Evolutionary conservation across 2,329 filamentous ascomycete genomes (phyloP).

Genomic region (Aspergillus awamori): DNA sequence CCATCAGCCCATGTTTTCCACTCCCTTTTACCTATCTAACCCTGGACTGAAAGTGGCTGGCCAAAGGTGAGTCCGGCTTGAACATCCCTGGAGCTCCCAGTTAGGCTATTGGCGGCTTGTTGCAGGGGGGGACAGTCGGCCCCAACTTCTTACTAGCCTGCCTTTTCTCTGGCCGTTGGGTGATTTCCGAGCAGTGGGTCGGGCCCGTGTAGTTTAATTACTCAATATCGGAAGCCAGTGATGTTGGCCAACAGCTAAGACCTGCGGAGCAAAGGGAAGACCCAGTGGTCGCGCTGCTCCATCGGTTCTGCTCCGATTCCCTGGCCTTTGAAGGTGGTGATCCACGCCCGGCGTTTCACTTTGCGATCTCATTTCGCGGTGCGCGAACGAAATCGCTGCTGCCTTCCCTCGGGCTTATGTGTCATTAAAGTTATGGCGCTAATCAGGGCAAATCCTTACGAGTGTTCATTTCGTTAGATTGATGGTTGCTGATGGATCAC

Average conservation of each 20-base stretch:
- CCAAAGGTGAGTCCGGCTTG: not conserved
- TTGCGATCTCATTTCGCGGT: constrained; percentile 27
- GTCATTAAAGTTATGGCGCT: constrained; percentile 16
- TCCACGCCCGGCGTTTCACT: constrained; percentile 31
- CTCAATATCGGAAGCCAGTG: not conserved
- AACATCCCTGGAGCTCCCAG: not conserved
- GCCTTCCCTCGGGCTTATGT: not conserved
- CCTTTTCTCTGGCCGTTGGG: not conserved
- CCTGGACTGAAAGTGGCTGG: not conserved
- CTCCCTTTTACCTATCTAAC: not conserved
- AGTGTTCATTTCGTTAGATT: constrained; percentile 24
- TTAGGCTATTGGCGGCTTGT: not conserved
- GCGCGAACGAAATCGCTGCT: constrained; percentile 10
- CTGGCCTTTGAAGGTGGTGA: constrained; percentile 2
- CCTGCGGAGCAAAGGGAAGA: not conserved
- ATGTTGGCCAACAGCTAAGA: not conserved
- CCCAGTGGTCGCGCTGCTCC: not conserved
- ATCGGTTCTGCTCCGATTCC: not conserved
- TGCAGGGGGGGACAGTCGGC: not conserved
- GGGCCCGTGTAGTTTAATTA: constrained; percentile 9
- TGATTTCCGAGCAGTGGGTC: constrained; percentile 4
- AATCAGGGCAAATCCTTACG: not conserved
- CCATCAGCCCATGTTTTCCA: not conserved
- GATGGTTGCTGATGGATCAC: constrained; percentile 8
- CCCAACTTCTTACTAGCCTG: not conserved